Conservation (phyloP, 73 alveolate species). For the Paramecium caudatum region DNA sequence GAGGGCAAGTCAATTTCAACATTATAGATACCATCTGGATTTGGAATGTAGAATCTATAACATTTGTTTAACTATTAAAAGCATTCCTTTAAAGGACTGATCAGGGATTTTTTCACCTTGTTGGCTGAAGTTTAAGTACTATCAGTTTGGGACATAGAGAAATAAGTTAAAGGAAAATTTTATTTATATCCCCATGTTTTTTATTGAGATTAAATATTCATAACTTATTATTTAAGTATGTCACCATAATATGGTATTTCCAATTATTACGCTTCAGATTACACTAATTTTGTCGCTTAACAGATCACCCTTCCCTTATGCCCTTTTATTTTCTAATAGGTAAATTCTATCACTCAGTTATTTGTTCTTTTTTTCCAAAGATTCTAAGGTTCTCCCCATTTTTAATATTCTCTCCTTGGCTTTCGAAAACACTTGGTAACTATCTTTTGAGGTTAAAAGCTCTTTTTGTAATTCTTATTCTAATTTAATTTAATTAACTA, state of each 20-base stretch:
- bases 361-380: constrained; percentile 30
- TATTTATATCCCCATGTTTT: not conserved
- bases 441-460: not conserved
- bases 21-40: not conserved
- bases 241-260: constrained; percentile 21
- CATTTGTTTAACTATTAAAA: not conserved
- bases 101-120: not conserved
- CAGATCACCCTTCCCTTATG: not conserved
- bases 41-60: not conserved
- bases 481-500: constrained; percentile 28
- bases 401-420: constrained; percentile 15
- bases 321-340: not conserved
- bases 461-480: constrained; percentile 33
- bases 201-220: not conserved
- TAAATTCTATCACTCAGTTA: not conserved
- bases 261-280: constrained; percentile 13
- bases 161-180: not conserved
- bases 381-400: constrained; percentile 27
- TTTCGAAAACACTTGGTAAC: constrained; percentile 7
- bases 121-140: not conserved
- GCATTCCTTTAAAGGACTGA: not conserved
- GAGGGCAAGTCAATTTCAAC: not conserved
- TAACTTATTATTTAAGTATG: not conserved
- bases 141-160: constrained; percentile 35
- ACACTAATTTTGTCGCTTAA: constrained; percentile 47